A percentile compares a stretch with the other conserved stretches of the same genome.
Evolutionary conservation across 2,329 filamentous ascomycete species (phyloP).

Genomic region (Aspergillus amoenus): DNA sequence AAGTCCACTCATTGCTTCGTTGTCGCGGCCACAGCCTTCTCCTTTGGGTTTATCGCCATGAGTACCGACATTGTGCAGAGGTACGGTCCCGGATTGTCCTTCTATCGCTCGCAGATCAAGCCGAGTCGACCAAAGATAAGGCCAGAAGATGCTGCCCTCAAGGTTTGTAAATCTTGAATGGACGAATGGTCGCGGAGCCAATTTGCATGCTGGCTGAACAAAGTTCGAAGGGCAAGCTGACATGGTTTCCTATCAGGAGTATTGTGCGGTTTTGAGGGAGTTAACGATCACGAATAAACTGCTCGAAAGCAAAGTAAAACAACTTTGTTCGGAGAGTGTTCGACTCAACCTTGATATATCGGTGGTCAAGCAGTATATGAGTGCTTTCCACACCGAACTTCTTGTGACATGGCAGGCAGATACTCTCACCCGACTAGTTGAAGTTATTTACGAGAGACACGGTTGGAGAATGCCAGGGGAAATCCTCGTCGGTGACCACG

Average conservation of each 20-base stretch:
- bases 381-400: conserved; percentile 25
- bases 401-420: conserved; percentile 37
- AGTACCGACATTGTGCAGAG: conserved; percentile 12
- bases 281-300: conserved; percentile 27
- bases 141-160: conserved; percentile 4
- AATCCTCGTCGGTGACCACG: conserved; percentile 18
- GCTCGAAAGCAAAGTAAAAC: conserved; percentile 24
- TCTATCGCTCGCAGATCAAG: conserved; percentile 16
- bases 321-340: conserved; percentile 20
- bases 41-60: conserved; percentile 13
- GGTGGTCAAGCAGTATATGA: conserved; percentile 27
- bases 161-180: conserved; percentile 13
- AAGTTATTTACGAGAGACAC: conserved; percentile 27
- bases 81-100: conserved; percentile 24
- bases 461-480: conserved; percentile 23
- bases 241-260: conserved; percentile 13
- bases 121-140: neutral
- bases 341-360: conserved; percentile 27
- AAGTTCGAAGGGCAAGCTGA: neutral
- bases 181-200: neutral
- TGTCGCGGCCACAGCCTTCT: conserved; percentile 1
- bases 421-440: conserved; percentile 36
- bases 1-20: conserved; percentile 12
- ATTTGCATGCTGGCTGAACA: neutral
- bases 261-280: conserved; percentile 19